Conservation (phyloP, 2,329 filamentous ascomycete species). For the Phymatotrichopsis omnivora region DNA sequence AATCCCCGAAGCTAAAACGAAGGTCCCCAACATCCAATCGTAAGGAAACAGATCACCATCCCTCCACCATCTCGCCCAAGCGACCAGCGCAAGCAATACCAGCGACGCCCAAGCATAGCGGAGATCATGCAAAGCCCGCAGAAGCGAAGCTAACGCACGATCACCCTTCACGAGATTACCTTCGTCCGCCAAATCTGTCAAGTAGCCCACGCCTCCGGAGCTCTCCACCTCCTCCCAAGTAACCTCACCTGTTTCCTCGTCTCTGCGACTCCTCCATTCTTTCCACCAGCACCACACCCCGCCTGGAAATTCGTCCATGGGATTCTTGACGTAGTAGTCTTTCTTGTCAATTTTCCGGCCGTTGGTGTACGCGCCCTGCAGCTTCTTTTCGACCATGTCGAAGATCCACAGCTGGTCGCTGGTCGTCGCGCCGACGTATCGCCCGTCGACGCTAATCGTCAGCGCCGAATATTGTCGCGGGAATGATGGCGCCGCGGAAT, state of each 20-base stretch:
- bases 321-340: slow-evolving; percentile 30
- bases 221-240: slow-evolving; percentile 20
- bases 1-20: too few relatives aligned
- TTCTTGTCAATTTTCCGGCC: slow-evolving; percentile 29
- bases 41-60: slow-evolving; percentile 8
- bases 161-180: neutral
- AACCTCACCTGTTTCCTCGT: slow-evolving; percentile 17
- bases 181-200: slow-evolving; percentile 21
- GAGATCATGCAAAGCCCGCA: slow-evolving; percentile 3
- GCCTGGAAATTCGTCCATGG: slow-evolving; percentile 30
- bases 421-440: slow-evolving; percentile 30
- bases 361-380: slow-evolving; percentile 29
- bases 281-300: slow-evolving; percentile 32
- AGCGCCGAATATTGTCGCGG: slow-evolving; percentile 23
- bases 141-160: neutral
- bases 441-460: slow-evolving; percentile 28
- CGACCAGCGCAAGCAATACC: neutral
- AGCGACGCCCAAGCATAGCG: slow-evolving; percentile 6
- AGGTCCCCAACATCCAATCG: slow-evolving; percentile 3
- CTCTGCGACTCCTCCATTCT: slow-evolving; percentile 21
- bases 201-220: slow-evolving; percentile 18
- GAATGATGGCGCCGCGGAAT: slow-evolving; percentile 14
- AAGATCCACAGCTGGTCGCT: slow-evolving; percentile 32
- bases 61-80: neutral
- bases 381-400: slow-evolving; percentile 31